These are phyloP conservation scores for Trichoderma reesei DNA, from an alignment of 495 filamentous ascomycete species.

Conservation along the genomic window DNA sequence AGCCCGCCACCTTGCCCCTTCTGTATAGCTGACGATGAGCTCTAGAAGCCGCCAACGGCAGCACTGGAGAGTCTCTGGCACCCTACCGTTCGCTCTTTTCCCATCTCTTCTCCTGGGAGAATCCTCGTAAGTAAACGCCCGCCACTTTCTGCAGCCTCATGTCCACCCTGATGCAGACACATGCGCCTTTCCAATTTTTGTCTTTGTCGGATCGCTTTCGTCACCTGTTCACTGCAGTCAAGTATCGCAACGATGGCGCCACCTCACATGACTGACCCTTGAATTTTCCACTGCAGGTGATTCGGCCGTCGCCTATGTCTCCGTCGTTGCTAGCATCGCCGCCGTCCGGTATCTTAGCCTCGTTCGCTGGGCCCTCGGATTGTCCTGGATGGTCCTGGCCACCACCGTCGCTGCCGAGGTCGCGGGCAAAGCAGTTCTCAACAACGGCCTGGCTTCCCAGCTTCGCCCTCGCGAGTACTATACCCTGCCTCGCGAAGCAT, in stretches of 20 bases:
- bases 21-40: constrained; percentile 7
- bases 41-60: constrained; percentile 4
- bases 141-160: neutral
- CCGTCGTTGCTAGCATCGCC: constrained; percentile 71
- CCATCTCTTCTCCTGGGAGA: constrained; percentile 63
- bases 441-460: constrained; percentile 71
- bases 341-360: constrained; percentile 82
- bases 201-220: neutral
- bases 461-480: constrained; percentile 89
- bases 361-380: constrained; percentile 80
- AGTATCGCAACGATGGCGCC: neutral
- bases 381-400: constrained; percentile 53
- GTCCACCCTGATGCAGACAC: neutral
- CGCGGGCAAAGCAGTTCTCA: constrained; percentile 63
- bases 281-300: constrained; percentile 41
- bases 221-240: neutral
- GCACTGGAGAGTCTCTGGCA: constrained; percentile 71
- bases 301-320: constrained; percentile 73
- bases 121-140: constrained; percentile 31
- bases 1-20: neutral
- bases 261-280: constrained; percentile 37
- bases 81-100: constrained; percentile 96
- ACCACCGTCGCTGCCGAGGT: constrained; percentile 69
- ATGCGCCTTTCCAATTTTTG: neutral
- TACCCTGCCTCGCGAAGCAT: constrained; percentile 73